Conservation (phyloP, 2,329 filamentous ascomycete species). For the Penicillium sp. region DNA sequence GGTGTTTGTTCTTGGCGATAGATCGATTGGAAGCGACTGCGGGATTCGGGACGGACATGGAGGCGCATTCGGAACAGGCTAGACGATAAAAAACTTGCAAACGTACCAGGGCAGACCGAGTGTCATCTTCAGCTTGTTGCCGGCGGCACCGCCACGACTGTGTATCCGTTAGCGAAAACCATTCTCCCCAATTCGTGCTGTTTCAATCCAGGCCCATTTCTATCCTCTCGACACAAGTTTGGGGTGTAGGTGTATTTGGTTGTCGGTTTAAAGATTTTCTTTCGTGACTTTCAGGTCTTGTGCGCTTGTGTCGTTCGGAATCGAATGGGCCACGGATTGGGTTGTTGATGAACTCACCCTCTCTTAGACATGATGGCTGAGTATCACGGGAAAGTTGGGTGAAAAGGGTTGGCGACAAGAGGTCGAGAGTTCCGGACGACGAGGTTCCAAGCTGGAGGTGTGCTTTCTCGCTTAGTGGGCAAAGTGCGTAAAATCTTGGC, state of each 20-base stretch:
- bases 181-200: slow-evolving; percentile 6
- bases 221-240: slow-evolving; percentile 9
- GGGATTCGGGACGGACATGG: slow-evolving; percentile 9
- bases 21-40: slow-evolving; percentile 16
- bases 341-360: slow-evolving; percentile 44
- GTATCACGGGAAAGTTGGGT: slow-evolving; percentile 42
- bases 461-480: slow-evolving; percentile 49
- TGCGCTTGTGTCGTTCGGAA: slow-evolving; percentile 12
- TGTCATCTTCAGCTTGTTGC: slow-evolving; percentile 99
- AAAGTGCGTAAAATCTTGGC: slow-evolving; percentile 47
- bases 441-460: slow-evolving; percentile 25
- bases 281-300: neutral
- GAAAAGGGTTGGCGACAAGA: slow-evolving; percentile 35
- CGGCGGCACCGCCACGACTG: slow-evolving; percentile 82
- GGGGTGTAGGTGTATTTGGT: slow-evolving; percentile 5
- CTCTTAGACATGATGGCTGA: slow-evolving; percentile 53
- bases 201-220: slow-evolving; percentile 6
- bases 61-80: slow-evolving; percentile 10
- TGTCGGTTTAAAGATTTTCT: slow-evolving; percentile 9
- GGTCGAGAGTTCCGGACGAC: slow-evolving; percentile 32
- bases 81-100: slow-evolving; percentile 22
- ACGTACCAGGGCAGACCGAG: slow-evolving; percentile 99
- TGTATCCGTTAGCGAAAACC: slow-evolving; percentile 25
- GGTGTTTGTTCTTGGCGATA: neutral
- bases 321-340: slow-evolving; percentile 14